These are phyloP conservation scores for Chaetomidium leptoderma DNA, from an alignment of 495 filamentous ascomycete species.

Conservation along the genomic window DNA sequence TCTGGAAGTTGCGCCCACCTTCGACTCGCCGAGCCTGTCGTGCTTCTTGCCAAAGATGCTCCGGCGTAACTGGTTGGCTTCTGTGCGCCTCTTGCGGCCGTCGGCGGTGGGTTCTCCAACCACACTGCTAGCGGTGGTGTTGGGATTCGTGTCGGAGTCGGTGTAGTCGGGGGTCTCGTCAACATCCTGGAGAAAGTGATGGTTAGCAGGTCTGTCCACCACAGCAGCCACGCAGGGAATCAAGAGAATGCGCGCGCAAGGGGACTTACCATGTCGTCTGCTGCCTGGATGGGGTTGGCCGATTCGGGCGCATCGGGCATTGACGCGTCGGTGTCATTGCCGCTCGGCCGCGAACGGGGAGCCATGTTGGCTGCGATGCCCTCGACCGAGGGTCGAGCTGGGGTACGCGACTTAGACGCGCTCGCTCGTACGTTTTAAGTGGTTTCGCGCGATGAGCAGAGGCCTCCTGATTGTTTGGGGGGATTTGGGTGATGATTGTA, in stretches of 20 bases:
- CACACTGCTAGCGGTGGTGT: slow-evolving; percentile 85
- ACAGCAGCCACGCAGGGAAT: not conserved
- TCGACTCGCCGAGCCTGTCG: slow-evolving; percentile 78
- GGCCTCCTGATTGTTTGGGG: not conserved
- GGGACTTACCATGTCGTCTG: slow-evolving; percentile 47
- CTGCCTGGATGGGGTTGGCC: slow-evolving; percentile 21
- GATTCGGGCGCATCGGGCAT: slow-evolving; percentile 59
- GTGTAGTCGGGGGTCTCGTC: slow-evolving; percentile 83
- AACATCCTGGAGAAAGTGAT: slow-evolving; percentile 50
- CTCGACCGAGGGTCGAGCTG: slow-evolving; percentile 25
- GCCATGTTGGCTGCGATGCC: slow-evolving; percentile 48
- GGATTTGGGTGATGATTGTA: slow-evolving; percentile 25
- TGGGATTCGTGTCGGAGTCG: slow-evolving; percentile 89
- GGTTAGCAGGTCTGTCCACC: not conserved
- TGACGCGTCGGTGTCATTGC: slow-evolving; percentile 50
- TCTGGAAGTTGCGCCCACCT: slow-evolving; percentile 54
- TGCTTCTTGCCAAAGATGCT: slow-evolving; percentile 94
- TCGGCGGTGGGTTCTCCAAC: slow-evolving; percentile 66
- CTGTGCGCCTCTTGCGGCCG: slow-evolving; percentile 77
- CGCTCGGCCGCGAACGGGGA: slow-evolving; percentile 49
- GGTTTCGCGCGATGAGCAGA: slow-evolving; percentile 5
- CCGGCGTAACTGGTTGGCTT: slow-evolving; percentile 81
- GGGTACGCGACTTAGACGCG: slow-evolving; percentile 41
- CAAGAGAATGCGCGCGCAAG: slow-evolving; percentile 1
- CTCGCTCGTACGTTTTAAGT: slow-evolving; percentile 16